Evolutionary conservation across 441 rosid species (phyloP).

Genomic region (Gossypium trilobum): DNA sequence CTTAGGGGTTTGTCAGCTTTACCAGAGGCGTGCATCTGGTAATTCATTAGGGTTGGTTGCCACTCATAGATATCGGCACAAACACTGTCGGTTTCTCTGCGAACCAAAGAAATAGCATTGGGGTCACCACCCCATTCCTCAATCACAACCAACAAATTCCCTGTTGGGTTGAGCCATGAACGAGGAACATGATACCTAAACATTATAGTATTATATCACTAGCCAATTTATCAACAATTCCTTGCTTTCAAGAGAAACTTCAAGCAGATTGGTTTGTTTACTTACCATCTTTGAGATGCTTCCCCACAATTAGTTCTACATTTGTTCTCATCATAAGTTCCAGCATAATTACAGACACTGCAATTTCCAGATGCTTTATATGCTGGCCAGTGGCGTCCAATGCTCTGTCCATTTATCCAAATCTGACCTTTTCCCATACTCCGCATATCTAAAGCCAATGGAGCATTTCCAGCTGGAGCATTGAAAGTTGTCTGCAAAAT

Average conservation of each 20-base stretch:
- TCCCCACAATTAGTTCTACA: slow-evolving; percentile 81
- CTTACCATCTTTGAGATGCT: slow-evolving; percentile 90
- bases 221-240: slow-evolving; percentile 6
- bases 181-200: slow-evolving; percentile 84
- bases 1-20: slow-evolving; percentile 65
- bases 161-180: slow-evolving; percentile 80
- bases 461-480: slow-evolving; percentile 77
- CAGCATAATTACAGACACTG: slow-evolving; percentile 54
- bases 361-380: slow-evolving; percentile 78
- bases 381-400: slow-evolving; percentile 94
- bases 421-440: slow-evolving; percentile 96
- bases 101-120: slow-evolving; percentile 64
- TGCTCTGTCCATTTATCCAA: slow-evolving; percentile 87
- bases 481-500: slow-evolving; percentile 63
- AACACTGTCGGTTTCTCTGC: slow-evolving; percentile 69
- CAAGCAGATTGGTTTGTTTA: neutral
- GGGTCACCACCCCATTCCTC: slow-evolving; percentile 99
- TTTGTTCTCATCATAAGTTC: slow-evolving; percentile 62
- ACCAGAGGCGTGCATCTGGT: slow-evolving; percentile 72
- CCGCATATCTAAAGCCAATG: slow-evolving; percentile 81
- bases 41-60: slow-evolving; percentile 83
- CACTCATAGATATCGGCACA: slow-evolving; percentile 84
- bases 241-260: neutral
- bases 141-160: slow-evolving; percentile 77
- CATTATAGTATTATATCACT: neutral